Conservation (phyloP, 179 eudicot genomes). For the Heliamphora pulchella region DNA sequence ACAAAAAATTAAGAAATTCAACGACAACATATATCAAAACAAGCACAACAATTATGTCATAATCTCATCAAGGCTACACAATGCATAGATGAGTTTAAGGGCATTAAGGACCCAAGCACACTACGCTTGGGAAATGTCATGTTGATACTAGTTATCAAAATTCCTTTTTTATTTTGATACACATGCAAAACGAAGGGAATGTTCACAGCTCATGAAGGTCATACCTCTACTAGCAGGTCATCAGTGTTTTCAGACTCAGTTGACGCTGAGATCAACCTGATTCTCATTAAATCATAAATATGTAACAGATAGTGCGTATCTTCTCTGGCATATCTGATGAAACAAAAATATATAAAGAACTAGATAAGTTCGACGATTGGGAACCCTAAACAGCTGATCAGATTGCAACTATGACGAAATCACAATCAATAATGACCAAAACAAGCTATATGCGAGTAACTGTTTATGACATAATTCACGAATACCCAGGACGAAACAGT, state of each 20-base stretch:
- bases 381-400: not conserved
- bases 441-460: not conserved
- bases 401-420: not conserved
- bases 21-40: not conserved
- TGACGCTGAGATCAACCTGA: conserved; percentile 47
- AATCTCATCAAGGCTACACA: not conserved
- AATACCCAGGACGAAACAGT: not conserved
- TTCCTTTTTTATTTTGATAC: not conserved
- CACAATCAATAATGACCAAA: not conserved
- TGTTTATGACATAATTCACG: not conserved
- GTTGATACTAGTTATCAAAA: not conserved
- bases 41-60: not conserved
- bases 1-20: not conserved
- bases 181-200: conserved; percentile 7
- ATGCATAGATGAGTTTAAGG: not conserved
- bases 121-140: not conserved
- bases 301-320: conserved; percentile 91
- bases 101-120: not conserved
- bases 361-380: not conserved
- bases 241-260: conserved; percentile 44
- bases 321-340: conserved; percentile 85
- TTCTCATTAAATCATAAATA: conserved; percentile 75
- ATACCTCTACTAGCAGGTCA: conserved; percentile 59
- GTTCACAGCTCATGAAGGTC: not conserved
- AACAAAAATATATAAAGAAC: not conserved